Evolutionary conservation across 108 stramenopile genomes (phyloP), one percentile per base, ranked within the genome.

Genomic region (Nitzschia putrida): DNA sequence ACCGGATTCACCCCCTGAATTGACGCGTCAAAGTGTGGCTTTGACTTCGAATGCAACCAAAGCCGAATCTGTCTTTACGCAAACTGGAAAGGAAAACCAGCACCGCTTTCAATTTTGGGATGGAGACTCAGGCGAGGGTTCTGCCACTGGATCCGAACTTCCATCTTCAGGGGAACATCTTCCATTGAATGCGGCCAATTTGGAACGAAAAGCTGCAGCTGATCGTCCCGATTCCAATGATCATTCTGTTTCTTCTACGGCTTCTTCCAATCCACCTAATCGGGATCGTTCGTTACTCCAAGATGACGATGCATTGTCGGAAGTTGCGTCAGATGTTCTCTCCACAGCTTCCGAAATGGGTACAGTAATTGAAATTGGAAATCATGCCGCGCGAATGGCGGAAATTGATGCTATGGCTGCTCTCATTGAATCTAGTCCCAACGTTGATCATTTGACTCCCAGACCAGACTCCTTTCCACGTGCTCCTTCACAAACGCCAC

Each of bases 291-390:
- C 67, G 11, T 20, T 68, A 3, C 20, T 68, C 0, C 52, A 53
- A 12, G 59, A 71, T 45, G 69, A 73, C 44, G 66, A 74, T 44
- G 57, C 54, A 29, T 41, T 11, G 14, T 49, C 47, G 47, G 79
- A 57, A 58, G 66, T 16, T 39, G 25, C 45, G 10, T 84, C 83
- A 0, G 66, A 77, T 47, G 80, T 76, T 29, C 61, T 63, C 23
- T 84, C 83, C 16, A 84, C 76, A 2, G 69, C 76, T 39, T 84
- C 83, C 12, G 80, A 84, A 65, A 78, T 84, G 72, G 83, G 83
- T 14, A 84, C 83, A 13, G 77, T 84, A 13, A 80, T 84, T 43
- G 38, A 76, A 44, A 57, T 76, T 40, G 73, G 66, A 12, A 34
- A 63, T 18, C 40, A 61, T 40, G 53, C 67, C 0, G 56, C 45